Percentiles rank a stretch among this genome's conserved stretches.
phyloP scores from a whole-genome alignment of 352 stramenopile species.

The Phytopythium mirpurense region DNA sequence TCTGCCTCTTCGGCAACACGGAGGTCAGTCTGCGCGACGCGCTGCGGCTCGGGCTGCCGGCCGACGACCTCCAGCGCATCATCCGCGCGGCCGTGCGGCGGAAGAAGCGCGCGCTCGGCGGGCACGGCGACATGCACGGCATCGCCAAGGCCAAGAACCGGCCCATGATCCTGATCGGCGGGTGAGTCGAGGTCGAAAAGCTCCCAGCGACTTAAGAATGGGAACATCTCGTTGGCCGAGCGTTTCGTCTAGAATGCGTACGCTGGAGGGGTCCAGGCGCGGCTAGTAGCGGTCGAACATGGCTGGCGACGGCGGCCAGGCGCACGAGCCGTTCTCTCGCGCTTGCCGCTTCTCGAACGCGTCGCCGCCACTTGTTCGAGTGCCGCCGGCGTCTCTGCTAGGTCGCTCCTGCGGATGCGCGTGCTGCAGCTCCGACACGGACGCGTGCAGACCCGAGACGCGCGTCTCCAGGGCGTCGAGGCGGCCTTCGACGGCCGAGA shows the following conservation, averaged over 20 bases:
- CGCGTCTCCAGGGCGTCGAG: slow-evolving; percentile 26
- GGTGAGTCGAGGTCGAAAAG: slow-evolving; percentile 58
- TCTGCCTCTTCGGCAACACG: slow-evolving; percentile 95
- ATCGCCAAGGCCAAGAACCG: slow-evolving; percentile 92
- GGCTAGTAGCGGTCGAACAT: slow-evolving; percentile 4
- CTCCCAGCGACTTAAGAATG: too few relatives aligned
- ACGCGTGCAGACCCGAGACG: slow-evolving; percentile 16
- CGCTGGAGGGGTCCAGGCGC: background rate
- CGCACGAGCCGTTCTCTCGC: background rate
- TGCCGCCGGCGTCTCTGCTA: background rate
- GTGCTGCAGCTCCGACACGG: slow-evolving; percentile 1
- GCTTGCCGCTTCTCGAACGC: background rate
- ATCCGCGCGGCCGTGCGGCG: slow-evolving; percentile 87
- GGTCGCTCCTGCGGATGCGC: background rate
- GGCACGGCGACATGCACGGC: slow-evolving; percentile 92
- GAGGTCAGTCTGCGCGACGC: slow-evolving; percentile 92
- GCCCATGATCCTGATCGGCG: slow-evolving; percentile 98
- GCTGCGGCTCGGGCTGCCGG: slow-evolving; percentile 66
- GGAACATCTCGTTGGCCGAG: background rate
- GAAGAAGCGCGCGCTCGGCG: slow-evolving; percentile 93
- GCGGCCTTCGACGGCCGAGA: slow-evolving; percentile 30
- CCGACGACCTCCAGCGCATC: slow-evolving; percentile 85
- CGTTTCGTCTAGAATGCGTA: too few relatives aligned
- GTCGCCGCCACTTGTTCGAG: background rate
- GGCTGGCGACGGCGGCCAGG: background rate